A percentile compares a stretch with the other conserved stretches of the same genome.
These are phyloP conservation scores for Plasmodium gaboni DNA, from an alignment of 169 alveolate genomes.

Conservation along the genomic window DNA sequence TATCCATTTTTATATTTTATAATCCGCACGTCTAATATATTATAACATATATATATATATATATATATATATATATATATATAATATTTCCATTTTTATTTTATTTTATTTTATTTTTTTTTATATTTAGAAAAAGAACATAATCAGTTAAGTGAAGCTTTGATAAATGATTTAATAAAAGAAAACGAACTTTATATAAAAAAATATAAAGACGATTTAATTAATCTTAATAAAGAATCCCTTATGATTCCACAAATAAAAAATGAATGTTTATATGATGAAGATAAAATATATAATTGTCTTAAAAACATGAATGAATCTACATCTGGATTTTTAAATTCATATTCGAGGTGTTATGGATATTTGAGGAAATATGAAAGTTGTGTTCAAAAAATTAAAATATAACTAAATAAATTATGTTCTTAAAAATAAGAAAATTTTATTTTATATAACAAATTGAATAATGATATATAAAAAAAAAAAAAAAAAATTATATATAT, in stretches of 20 bases:
- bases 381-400: slow-evolving; percentile 59
- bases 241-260: slow-evolving; percentile 24
- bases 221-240: not conserved
- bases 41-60: not conserved
- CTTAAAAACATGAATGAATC: slow-evolving; percentile 69
- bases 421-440: not conserved
- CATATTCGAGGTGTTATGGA: slow-evolving; percentile 45
- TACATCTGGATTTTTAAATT: slow-evolving; percentile 51
- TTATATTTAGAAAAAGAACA: slow-evolving; percentile 20
- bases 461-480: too few species aligned
- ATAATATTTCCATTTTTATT: not conserved
- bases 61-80: not conserved
- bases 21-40: not conserved
- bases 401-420: not conserved
- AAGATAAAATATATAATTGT: slow-evolving; percentile 61
- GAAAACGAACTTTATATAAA: slow-evolving; percentile 42
- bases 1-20: not conserved
- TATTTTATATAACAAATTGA: not conserved
- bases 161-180: slow-evolving; percentile 26
- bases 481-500: not conserved
- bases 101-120: not conserved
- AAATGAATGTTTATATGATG: slow-evolving; percentile 46
- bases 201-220: slow-evolving; percentile 20
- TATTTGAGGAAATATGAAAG: slow-evolving; percentile 59
- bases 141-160: slow-evolving; percentile 1